Base-by-base conservation (phyloP, 371 early-diverging fungal genomes). In the Parasitella parasitica region DNA sequence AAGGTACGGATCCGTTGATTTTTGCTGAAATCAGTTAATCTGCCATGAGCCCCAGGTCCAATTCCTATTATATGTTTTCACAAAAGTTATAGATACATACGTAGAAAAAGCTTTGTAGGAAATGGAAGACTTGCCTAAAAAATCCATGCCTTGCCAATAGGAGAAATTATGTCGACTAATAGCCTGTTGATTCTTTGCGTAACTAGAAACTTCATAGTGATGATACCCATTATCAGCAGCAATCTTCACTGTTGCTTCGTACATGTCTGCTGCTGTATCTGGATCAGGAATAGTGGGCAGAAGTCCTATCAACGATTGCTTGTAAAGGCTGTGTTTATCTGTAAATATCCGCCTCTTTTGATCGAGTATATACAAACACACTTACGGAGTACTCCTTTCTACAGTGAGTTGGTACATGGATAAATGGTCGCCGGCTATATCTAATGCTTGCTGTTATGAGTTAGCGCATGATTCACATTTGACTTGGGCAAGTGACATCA, bases 171-270 rank as follows among this genome's bases (percentile, higher is more conserved):
- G 96, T 30, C 63, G 59, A 57, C 92, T 86, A 39, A 89, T 84
- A 12, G 82, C 77, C 0, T 32, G 43, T 6, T 55, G 41, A 18
- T 62, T 57, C 39, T 70, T 65, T 0, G 86, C 86, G 69, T 90
- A 95, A 37, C 84, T 93, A 7, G 94, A 93, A 1, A 95, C 94
- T 64, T 95, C 96, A 65, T 95, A 95, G 56, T 94, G 94, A 2
- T 75, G 36, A 67, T 88, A 89, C 0, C 90, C 91, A 49, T 70
- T 69, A 5, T 64, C 54, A 0, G 55, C 46, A 9, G 85, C 78
- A 16, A 77, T 61, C 63, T 72, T 61, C 13, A 87, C 72, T 2
- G 91, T 85, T 8, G 77, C 66, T 51, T 93, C 91, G 63, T 91
- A 92, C 90, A 94, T 86, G 28, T 91, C 90, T 8, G 90, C 86